Percentiles rank a stretch among this genome's conserved stretches.
Conservation (phyloP, 2,329 filamentous ascomycete genomes). For the Cytospora paraplurivora region DNA sequence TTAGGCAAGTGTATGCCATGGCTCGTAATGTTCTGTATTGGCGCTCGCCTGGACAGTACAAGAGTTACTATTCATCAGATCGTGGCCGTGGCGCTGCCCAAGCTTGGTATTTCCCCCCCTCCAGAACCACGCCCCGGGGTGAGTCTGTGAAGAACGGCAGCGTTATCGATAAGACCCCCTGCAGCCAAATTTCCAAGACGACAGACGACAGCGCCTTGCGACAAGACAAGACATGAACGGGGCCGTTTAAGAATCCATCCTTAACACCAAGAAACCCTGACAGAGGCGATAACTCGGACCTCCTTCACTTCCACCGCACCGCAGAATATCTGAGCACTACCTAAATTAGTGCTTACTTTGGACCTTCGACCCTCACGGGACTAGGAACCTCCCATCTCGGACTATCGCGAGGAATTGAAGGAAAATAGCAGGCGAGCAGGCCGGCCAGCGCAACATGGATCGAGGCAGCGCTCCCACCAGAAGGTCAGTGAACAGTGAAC, state of each 20-base stretch:
- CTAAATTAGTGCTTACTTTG: no score
- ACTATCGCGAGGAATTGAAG: conserved; percentile 3
- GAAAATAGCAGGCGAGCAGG: background rate
- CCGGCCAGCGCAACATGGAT: conserved; percentile 21
- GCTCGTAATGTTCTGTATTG: background rate
- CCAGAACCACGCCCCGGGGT: background rate
- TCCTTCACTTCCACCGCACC: background rate
- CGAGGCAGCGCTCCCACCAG: conserved; percentile 25
- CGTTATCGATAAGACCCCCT: conserved; percentile 19
- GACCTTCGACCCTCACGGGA: no score
- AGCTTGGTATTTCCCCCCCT: no score
- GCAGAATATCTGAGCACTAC: no score
- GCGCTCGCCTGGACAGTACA: background rate
- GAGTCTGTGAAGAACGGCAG: background rate
- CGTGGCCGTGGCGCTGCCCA: no score
- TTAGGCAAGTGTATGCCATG: background rate
- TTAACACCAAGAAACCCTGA: background rate
- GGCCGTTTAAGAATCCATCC: background rate
- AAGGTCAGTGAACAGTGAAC: conserved; percentile 22
- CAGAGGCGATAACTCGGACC: background rate
- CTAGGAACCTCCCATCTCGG: background rate
- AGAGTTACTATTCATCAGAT: background rate
- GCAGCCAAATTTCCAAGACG: conserved; percentile 19
- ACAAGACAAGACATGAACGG: conserved; percentile 7
- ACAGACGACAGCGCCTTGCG: conserved; percentile 6